Percentiles rank a stretch among this genome's conserved stretches.
These are phyloP conservation scores for Penstemon newberryi DNA, from an alignment of 257 asterid genomes.

Conservation along the genomic window DNA sequence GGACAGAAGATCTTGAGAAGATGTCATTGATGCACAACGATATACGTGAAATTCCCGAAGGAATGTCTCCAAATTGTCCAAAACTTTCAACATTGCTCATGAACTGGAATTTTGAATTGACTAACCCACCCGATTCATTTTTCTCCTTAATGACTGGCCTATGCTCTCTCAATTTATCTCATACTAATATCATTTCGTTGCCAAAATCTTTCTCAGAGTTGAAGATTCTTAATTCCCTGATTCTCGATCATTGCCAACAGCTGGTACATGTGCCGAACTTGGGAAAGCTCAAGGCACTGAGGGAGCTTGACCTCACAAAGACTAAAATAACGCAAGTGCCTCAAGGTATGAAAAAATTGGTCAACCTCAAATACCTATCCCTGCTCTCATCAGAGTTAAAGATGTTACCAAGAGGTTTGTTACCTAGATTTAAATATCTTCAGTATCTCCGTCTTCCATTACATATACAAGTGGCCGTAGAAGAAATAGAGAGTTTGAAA, in stretches of 20 bases:
- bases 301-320: conserved; percentile 18
- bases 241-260: not conserved
- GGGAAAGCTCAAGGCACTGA: not conserved
- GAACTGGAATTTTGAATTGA: not conserved
- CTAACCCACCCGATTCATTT: not conserved
- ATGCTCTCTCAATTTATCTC: too few species aligned
- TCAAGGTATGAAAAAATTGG: conserved; percentile 10
- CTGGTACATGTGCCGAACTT: conserved; percentile 19
- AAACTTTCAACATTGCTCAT: conserved; percentile 20
- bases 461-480: not conserved
- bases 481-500: not conserved
- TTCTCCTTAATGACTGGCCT: too few species aligned
- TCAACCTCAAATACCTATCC: conserved; percentile 10
- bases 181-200: too few species aligned
- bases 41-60: not conserved
- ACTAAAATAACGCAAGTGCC: conserved; percentile 14
- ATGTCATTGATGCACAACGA: too few species aligned
- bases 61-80: conserved; percentile 29
- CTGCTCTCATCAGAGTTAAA: not conserved
- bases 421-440: not conserved
- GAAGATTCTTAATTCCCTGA: too few species aligned
- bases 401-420: not conserved
- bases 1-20: too few species aligned
- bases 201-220: too few species aligned
- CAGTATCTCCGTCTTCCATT: conserved; percentile 22